Percentiles rank a stretch among this genome's conserved stretches.
Conservation (phyloP, 305 asterid species). For the Monarda citriodora region DNA sequence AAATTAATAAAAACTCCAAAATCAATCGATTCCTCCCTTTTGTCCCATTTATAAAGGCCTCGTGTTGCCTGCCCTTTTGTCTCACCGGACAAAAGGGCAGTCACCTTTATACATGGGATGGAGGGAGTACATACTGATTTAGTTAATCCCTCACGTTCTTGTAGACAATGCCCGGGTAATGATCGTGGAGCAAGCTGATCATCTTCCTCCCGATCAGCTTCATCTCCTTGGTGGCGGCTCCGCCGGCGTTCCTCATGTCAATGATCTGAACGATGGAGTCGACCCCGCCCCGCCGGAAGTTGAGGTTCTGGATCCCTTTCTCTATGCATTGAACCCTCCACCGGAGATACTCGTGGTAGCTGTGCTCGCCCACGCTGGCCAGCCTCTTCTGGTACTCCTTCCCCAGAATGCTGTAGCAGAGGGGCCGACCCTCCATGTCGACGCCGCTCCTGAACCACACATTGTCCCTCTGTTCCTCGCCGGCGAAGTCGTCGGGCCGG, state of each 20-base stretch:
- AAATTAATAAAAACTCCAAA: too few relatives aligned
- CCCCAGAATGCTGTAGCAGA: conserved; percentile 56
- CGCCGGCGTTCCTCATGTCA: conserved; percentile 61
- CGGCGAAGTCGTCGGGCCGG: conserved; percentile 29
- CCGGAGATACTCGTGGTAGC: conserved; percentile 42
- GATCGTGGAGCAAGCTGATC: conserved; percentile 46
- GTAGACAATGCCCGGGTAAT: conserved; percentile 78
- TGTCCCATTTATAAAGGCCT: too few relatives aligned
- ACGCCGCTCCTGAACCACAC: conserved; percentile 54
- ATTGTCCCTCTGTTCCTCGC: conserved; percentile 24
- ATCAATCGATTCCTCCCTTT: too few relatives aligned
- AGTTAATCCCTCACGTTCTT: conserved; percentile 39
- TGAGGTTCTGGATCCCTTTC: conserved; percentile 56
- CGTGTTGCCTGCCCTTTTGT: too few relatives aligned
- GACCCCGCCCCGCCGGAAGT: conserved; percentile 60
- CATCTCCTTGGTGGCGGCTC: conserved; percentile 48
- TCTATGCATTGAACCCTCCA: conserved; percentile 80
- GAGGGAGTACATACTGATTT: too few relatives aligned
- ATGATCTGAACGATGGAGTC: conserved; percentile 63
- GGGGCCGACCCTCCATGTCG: conserved; percentile 66
- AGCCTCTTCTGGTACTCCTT: conserved; percentile 31
- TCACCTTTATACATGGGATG: too few relatives aligned
- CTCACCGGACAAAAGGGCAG: too few relatives aligned
- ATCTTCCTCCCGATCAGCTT: conserved; percentile 50
- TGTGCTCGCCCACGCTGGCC: conserved; percentile 25